These are phyloP conservation scores for Rhazya stricta DNA, from an alignment of 257 asterid species.

Conservation along the genomic window DNA sequence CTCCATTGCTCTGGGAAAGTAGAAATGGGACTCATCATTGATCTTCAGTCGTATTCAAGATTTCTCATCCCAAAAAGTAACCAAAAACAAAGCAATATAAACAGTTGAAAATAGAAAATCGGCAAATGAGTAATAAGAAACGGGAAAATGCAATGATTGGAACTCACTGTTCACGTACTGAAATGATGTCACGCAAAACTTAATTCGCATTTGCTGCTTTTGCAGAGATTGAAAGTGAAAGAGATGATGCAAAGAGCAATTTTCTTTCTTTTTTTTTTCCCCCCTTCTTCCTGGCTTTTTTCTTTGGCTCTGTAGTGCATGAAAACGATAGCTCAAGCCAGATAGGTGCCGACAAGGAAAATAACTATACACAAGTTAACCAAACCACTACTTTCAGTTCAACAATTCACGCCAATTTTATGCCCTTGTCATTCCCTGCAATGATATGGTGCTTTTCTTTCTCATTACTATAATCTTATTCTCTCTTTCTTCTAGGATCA, in stretches of 20 bases:
- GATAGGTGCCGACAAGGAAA: constrained; percentile 17
- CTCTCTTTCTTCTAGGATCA: not conserved
- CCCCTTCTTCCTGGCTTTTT: too few relatives aligned
- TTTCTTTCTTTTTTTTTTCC: not conserved
- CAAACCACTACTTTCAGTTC: constrained; percentile 16
- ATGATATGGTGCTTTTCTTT: not conserved
- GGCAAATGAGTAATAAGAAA: not conserved
- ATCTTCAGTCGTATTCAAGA: not conserved
- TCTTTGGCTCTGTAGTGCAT: not conserved
- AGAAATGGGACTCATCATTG: not conserved
- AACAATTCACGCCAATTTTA: not conserved
- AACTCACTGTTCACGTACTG: constrained; percentile 27
- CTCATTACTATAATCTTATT: not conserved
- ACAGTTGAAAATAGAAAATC: not conserved
- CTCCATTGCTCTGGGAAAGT: not conserved
- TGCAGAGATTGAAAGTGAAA: constrained; percentile 16
- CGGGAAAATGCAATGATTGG: constrained; percentile 21
- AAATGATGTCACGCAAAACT: constrained; percentile 24
- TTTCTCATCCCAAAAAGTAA: not conserved
- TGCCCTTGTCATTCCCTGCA: constrained; percentile 2
- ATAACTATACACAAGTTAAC: not conserved
- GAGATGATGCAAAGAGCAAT: not conserved
- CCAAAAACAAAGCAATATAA: not conserved
- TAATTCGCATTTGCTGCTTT: constrained; percentile 18
- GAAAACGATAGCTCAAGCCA: constrained; percentile 7